phyloP scores from a whole-genome alignment of 768 basidiomycete genomes.

The Serendipita vermifera region DNA sequence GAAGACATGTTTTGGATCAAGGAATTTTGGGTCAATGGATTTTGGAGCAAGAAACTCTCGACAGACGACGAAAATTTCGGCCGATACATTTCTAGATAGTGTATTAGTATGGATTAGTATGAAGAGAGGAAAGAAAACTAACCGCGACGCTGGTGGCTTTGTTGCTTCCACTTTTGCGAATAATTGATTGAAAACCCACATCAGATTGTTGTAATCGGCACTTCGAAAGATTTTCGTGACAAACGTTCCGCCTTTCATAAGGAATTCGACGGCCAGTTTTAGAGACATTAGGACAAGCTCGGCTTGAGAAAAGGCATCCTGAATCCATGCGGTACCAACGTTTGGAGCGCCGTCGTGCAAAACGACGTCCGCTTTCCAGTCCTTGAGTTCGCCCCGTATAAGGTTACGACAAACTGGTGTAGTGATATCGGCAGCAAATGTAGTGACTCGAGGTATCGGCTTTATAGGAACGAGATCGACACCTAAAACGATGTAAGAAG shows the following conservation, averaged over 20 bases:
- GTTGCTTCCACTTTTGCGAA: conserved; percentile 97
- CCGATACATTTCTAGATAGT: conserved; percentile 77
- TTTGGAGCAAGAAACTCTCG: conserved; percentile 89
- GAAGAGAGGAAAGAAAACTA: conserved; percentile 18
- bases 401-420: conserved; percentile 79
- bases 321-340: conserved; percentile 98
- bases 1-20: conserved; percentile 96
- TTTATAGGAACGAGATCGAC: conserved; percentile 95
- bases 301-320: conserved; percentile 94
- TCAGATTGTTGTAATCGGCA: conserved; percentile 93
- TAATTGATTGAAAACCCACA: conserved; percentile 97
- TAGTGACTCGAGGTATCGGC: conserved; percentile 83
- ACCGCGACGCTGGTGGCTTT: conserved; percentile 96
- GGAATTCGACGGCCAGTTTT: conserved; percentile 90
- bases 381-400: conserved; percentile 78
- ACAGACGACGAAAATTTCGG: conserved; percentile 99
- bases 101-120: not conserved
- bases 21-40: conserved; percentile 93
- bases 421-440: conserved; percentile 91
- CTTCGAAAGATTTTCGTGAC: conserved; percentile 98
- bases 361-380: conserved; percentile 98
- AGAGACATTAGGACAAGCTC: conserved; percentile 92
- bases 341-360: conserved; percentile 99
- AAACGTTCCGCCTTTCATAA: conserved; percentile 86
- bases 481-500: conserved; percentile 34